Evolutionary conservation across 441 rosid genomes (phyloP).

Genomic region (Dalechampia spathulata): DNA sequence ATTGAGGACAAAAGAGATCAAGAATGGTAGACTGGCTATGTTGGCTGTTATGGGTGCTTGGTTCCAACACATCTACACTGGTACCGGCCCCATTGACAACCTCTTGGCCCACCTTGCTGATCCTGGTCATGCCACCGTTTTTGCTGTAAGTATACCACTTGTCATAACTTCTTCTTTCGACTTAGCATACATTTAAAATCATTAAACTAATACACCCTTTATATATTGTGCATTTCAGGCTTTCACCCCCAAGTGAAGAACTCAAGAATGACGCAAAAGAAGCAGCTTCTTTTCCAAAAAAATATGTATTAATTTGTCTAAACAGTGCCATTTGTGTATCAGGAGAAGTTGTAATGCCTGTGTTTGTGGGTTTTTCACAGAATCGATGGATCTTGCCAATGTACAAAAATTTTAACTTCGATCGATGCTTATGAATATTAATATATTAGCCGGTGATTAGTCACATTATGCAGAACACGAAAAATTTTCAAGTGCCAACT

Average conservation of each 20-base stretch:
- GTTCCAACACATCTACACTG: slow-evolving; percentile 98
- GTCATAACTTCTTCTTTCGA: neutral
- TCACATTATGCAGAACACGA: no score
- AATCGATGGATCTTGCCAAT: slow-evolving; percentile 14
- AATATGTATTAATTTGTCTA: no score
- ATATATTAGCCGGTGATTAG: slow-evolving; percentile 9
- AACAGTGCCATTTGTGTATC: slow-evolving; percentile 10
- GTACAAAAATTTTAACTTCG: slow-evolving; percentile 33
- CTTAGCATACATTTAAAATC: neutral
- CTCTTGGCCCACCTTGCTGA: slow-evolving; percentile 95
- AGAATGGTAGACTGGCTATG: slow-evolving; percentile 93
- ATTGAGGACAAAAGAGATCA: slow-evolving; percentile 87
- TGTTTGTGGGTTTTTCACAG: slow-evolving; percentile 17
- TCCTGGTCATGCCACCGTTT: slow-evolving; percentile 94
- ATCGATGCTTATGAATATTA: slow-evolving; percentile 4
- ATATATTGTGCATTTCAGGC: slow-evolving; percentile 36
- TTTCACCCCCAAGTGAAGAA: slow-evolving; percentile 73
- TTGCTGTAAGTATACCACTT: slow-evolving; percentile 49
- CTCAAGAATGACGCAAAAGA: neutral
- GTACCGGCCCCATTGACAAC: slow-evolving; percentile 93
- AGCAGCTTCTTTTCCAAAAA: no score
- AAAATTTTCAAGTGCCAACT: neutral
- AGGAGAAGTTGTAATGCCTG: slow-evolving; percentile 22
- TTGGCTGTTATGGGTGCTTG: slow-evolving; percentile 98
- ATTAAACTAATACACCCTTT: no score